These are phyloP conservation scores for Albophoma yamanashiensis DNA, from an alignment of 2,329 filamentous ascomycete genomes.

Conservation along the genomic window DNA sequence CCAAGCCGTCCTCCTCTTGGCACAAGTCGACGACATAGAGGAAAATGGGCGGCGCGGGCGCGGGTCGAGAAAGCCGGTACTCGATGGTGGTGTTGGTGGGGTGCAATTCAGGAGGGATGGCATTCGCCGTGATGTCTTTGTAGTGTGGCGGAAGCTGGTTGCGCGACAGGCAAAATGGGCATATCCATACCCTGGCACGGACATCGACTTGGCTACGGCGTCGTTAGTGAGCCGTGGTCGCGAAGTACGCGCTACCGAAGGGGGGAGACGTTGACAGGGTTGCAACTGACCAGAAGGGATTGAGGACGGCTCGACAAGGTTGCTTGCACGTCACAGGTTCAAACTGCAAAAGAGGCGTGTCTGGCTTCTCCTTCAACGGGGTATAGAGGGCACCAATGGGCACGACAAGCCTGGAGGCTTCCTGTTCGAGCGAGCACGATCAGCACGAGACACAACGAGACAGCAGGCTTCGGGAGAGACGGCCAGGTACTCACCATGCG, in stretches of 20 bases:
- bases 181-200: slow-evolving; percentile 77
- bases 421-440: slow-evolving; percentile 35
- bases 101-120: slow-evolving; percentile 75
- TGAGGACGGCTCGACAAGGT: slow-evolving; percentile 89
- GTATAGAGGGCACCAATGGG: slow-evolving; percentile 96
- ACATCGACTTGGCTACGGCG: slow-evolving; percentile 64
- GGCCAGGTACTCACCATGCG: slow-evolving; percentile 63
- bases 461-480: not conserved
- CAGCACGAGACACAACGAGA: not conserved
- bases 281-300: slow-evolving; percentile 76
- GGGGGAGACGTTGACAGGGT: not conserved
- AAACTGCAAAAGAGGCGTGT: slow-evolving; percentile 83
- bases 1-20: slow-evolving; percentile 77
- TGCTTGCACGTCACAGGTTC: slow-evolving; percentile 95
- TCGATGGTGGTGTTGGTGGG: slow-evolving; percentile 82
- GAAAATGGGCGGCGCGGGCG: slow-evolving; percentile 79
- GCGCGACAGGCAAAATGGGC: slow-evolving; percentile 75
- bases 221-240: slow-evolving; percentile 11
- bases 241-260: not conserved
- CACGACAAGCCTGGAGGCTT: slow-evolving; percentile 88
- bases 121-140: slow-evolving; percentile 78
- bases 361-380: slow-evolving; percentile 86
- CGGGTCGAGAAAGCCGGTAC: slow-evolving; percentile 69
- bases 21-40: slow-evolving; percentile 82
- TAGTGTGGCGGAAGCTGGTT: slow-evolving; percentile 79